Percentiles rank a stretch among this genome's conserved stretches.
These are phyloP conservation scores for Xanthoconium purpureum DNA, from an alignment of 768 basidiomycete genomes.

Conservation along the genomic window DNA sequence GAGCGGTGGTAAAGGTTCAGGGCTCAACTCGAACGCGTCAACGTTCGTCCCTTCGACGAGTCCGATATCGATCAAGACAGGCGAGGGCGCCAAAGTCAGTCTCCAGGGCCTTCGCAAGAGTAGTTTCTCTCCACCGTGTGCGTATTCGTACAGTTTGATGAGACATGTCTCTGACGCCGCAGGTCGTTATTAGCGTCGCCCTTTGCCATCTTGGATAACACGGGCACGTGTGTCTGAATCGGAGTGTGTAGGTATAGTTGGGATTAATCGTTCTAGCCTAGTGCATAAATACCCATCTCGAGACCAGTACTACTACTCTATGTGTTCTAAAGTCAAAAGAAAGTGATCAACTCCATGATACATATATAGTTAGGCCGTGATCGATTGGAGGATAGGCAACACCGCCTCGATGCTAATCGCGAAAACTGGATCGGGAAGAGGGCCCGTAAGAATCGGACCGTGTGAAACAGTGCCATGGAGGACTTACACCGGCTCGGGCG, in stretches of 20 bases:
- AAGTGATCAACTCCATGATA: not conserved
- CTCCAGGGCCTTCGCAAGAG: constrained; percentile 17
- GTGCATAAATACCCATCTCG: not conserved
- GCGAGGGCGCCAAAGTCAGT: constrained; percentile 15
- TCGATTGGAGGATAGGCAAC: constrained; percentile 23
- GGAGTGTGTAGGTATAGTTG: not conserved
- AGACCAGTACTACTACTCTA: not conserved
- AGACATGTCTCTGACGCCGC: not conserved
- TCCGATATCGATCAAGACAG: constrained; percentile 21
- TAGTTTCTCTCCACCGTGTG: constrained; percentile 26
- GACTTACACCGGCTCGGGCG: constrained; percentile 22
- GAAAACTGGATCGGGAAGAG: constrained; percentile 12
- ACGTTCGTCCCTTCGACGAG: constrained; percentile 22
- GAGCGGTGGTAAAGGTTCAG: not conserved
- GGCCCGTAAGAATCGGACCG: too few species aligned
- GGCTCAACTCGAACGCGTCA: constrained; percentile 24
- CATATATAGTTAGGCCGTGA: not conserved
- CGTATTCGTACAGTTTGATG: not conserved
- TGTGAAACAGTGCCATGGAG: not conserved
- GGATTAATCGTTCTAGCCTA: too few species aligned
- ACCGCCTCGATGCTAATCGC: constrained; percentile 25
- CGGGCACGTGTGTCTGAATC: constrained; percentile 14
- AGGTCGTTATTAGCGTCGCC: constrained; percentile 16
- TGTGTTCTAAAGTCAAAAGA: not conserved
- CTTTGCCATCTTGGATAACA: constrained; percentile 25